phyloP scores from a whole-genome alignment of 768 basidiomycete genomes.

The Nidularia sp. region DNA sequence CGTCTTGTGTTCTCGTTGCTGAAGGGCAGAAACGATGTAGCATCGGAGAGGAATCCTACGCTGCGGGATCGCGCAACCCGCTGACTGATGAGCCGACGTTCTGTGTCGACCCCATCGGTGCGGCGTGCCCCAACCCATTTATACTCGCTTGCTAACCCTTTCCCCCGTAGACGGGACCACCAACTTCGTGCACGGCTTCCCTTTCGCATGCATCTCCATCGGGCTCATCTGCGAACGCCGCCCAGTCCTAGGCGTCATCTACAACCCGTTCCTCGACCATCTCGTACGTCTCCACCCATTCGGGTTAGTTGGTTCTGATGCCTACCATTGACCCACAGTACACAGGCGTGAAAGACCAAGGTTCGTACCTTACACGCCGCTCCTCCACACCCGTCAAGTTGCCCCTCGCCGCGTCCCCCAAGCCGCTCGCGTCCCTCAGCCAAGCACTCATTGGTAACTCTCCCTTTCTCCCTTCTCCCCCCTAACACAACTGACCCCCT shows the following conservation, averaged over 20 bases:
- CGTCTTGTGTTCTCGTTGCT: background rate
- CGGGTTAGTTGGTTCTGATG: background rate
- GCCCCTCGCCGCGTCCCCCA: conserved; percentile 57
- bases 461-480: background rate
- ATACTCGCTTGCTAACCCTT: background rate
- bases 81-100: conserved; percentile 90
- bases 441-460: conserved; percentile 65
- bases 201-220: conserved; percentile 86
- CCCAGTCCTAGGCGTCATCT: conserved; percentile 88
- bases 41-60: conserved; percentile 93
- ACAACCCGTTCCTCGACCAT: conserved; percentile 87
- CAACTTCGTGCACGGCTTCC: conserved; percentile 84
- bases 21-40: conserved; percentile 28
- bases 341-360: conserved; percentile 73
- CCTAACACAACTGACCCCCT: conserved; percentile 2
- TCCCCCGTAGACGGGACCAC: conserved; percentile 70
- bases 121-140: conserved; percentile 7
- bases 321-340: conserved; percentile 39
- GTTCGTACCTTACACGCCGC: conserved; percentile 67
- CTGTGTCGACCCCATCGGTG: conserved; percentile 94
- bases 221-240: conserved; percentile 80
- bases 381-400: conserved; percentile 45
- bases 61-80: conserved; percentile 62
- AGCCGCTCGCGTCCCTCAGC: conserved; percentile 62
- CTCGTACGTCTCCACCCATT: conserved; percentile 40